Evolutionary conservation across 2,329 filamentous ascomycete genomes (phyloP).

Genomic region (Trichoderma citrinoviride): DNA sequence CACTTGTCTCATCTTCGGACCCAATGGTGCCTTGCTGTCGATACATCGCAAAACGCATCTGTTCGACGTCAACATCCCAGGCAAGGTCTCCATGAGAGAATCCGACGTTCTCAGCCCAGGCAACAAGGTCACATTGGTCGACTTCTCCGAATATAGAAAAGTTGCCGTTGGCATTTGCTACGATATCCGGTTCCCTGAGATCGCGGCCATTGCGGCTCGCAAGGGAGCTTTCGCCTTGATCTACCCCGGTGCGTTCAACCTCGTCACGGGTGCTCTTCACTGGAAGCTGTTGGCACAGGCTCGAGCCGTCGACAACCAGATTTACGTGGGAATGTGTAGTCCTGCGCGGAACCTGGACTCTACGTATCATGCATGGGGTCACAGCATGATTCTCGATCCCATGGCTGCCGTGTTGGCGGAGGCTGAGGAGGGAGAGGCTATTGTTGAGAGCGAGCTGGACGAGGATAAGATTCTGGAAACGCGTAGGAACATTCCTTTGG

Average conservation of each 20-base stretch:
- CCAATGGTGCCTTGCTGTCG: slow-evolving; percentile 70
- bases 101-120: slow-evolving; percentile 85
- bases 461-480: slow-evolving; percentile 68
- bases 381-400: slow-evolving; percentile 84
- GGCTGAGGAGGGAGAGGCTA: slow-evolving; percentile 73
- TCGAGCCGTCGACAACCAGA: slow-evolving; percentile 86
- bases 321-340: slow-evolving; percentile 89
- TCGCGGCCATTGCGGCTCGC: slow-evolving; percentile 83
- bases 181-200: slow-evolving; percentile 92
- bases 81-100: slow-evolving; percentile 88
- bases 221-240: slow-evolving; percentile 80
- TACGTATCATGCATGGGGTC: slow-evolving; percentile 86
- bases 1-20: slow-evolving; percentile 80
- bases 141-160: slow-evolving; percentile 83
- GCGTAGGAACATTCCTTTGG: slow-evolving; percentile 79
- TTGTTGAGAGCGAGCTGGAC: slow-evolving; percentile 70
- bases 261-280: slow-evolving; percentile 87
- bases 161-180: slow-evolving; percentile 94
- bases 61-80: slow-evolving; percentile 96
- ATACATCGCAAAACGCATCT: slow-evolving; percentile 92
- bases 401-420: slow-evolving; percentile 76
- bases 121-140: slow-evolving; percentile 78
- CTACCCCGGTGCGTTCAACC: slow-evolving; percentile 96
- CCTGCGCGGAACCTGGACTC: slow-evolving; percentile 77
- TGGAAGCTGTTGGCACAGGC: slow-evolving; percentile 82